Percentiles rank a stretch among this genome's conserved stretches.
These are phyloP conservation scores for Curvularia verruculosa DNA, from an alignment of 2,329 filamentous ascomycete genomes.

Conservation along the genomic window DNA sequence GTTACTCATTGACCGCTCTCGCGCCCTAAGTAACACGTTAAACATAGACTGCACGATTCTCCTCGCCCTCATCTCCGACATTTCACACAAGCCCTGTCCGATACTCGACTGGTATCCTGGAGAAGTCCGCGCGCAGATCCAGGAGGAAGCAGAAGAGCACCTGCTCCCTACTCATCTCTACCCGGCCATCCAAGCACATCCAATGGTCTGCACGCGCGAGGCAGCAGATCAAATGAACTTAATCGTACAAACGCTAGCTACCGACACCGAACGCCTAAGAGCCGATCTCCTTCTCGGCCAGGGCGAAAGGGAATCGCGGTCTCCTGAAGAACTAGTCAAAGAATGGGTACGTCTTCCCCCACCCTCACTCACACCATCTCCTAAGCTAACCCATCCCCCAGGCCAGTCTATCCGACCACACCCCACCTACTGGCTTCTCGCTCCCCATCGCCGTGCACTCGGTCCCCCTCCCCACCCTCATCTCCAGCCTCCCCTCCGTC, in stretches of 20 bases:
- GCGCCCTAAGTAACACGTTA: slow-evolving; percentile 52
- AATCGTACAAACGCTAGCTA: slow-evolving; percentile 49
- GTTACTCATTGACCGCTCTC: slow-evolving; percentile 49
- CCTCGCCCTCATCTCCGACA: slow-evolving; percentile 74
- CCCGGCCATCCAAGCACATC: slow-evolving; percentile 62
- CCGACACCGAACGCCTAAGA: slow-evolving; percentile 56
- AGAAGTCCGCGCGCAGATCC: slow-evolving; percentile 68
- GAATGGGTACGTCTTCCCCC: slow-evolving; percentile 25
- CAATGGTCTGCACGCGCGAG: slow-evolving; percentile 69
- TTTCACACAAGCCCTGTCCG: slow-evolving; percentile 63
- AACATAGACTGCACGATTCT: slow-evolving; percentile 74
- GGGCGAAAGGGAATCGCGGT: slow-evolving; percentile 25
- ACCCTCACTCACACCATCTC: too few species aligned
- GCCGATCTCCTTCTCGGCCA: slow-evolving; percentile 65
- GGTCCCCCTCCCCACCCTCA: slow-evolving; percentile 51
- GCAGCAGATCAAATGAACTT: slow-evolving; percentile 67
- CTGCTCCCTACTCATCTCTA: slow-evolving; percentile 67
- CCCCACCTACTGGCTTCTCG: slow-evolving; percentile 59
- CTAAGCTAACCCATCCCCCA: slow-evolving; percentile 13
- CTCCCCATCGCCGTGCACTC: slow-evolving; percentile 65
- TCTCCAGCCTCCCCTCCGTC: slow-evolving; percentile 52
- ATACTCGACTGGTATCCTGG: slow-evolving; percentile 61
- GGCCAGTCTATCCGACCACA: slow-evolving; percentile 57
- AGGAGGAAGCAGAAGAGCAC: slow-evolving; percentile 66
- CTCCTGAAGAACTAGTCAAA: slow-evolving; percentile 22